Percentiles rank a stretch among this genome's conserved stretches.
Conservation (phyloP, 179 eudicot species). For the Beta corolliflora region DNA sequence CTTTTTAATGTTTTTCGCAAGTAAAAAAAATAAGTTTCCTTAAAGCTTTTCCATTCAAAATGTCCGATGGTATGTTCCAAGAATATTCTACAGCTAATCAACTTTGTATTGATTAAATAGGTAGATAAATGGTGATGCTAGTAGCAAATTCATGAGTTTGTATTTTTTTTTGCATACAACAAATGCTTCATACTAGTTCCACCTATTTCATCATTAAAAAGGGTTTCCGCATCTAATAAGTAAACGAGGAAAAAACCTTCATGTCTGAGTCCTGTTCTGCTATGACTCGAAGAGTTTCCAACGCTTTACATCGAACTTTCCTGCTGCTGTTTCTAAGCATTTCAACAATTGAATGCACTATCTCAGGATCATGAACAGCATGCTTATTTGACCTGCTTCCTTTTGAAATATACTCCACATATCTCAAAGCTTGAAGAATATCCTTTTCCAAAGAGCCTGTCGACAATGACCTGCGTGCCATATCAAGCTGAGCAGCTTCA, state of each 20-base stretch:
- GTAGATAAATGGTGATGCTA: background rate
- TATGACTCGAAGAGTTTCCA: constrained; percentile 77
- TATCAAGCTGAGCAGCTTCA: constrained; percentile 85
- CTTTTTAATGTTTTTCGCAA: background rate
- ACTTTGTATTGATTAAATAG: background rate
- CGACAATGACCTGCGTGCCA: constrained; percentile 67
- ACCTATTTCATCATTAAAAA: background rate
- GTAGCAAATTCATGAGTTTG: background rate
- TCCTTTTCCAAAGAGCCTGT: constrained; percentile 58
- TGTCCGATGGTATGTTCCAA: background rate
- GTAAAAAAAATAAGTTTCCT: background rate
- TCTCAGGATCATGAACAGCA: constrained; percentile 63
- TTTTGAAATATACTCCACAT: constrained; percentile 58
- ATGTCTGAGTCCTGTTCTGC: constrained; percentile 73
- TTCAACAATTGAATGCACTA: constrained; percentile 66
- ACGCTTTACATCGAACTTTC: constrained; percentile 67
- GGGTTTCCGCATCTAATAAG: constrained; percentile 11
- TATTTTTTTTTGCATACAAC: background rate
- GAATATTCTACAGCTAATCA: background rate
- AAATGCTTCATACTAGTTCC: background rate
- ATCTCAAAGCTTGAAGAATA: constrained; percentile 65
- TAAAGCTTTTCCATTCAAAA: background rate
- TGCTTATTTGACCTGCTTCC: constrained; percentile 58
- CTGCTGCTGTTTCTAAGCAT: constrained; percentile 69
- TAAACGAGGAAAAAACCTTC: constrained; percentile 58